phyloP scores from a whole-genome alignment of 2,329 filamentous ascomycete genomes.

The Verticillium dahliae region DNA sequence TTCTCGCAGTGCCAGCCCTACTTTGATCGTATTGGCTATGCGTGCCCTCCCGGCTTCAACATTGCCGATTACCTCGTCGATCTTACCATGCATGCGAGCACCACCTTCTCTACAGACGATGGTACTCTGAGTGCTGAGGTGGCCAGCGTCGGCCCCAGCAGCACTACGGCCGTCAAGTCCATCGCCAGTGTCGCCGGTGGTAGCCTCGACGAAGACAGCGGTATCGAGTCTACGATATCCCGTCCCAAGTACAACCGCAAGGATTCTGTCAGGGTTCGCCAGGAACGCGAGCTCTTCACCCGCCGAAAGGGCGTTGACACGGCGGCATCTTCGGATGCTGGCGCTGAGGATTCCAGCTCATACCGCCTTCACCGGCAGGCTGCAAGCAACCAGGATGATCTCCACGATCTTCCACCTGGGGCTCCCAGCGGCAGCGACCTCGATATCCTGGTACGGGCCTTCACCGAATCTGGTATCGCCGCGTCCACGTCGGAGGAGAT shows the following conservation, averaged over 20 bases:
- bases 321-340: constrained; percentile 53
- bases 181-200: constrained; percentile 75
- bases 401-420: constrained; percentile 52
- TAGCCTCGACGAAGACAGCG: constrained; percentile 64
- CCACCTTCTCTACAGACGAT: constrained; percentile 53
- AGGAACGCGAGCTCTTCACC: constrained; percentile 87
- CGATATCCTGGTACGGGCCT: constrained; percentile 72
- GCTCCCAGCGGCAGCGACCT: constrained; percentile 68
- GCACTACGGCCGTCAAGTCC: constrained; percentile 82
- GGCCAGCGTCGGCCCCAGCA: constrained; percentile 72
- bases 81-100: constrained; percentile 89
- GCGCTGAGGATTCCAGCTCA: constrained; percentile 40
- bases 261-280: constrained; percentile 75
- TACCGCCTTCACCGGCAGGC: constrained; percentile 45
- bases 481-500: constrained; percentile 72
- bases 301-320: constrained; percentile 62
- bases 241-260: constrained; percentile 65
- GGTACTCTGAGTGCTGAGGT: constrained; percentile 47
- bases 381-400: constrained; percentile 57
- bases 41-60: constrained; percentile 94
- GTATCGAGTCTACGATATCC: constrained; percentile 46
- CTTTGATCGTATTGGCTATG: constrained; percentile 86
- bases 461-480: constrained; percentile 72
- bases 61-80: constrained; percentile 98
- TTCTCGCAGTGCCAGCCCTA: constrained; percentile 85